phyloP scores from a whole-genome alignment of 1,284 basidiomycete genomes.

The Leccinum pachyderme region DNA sequence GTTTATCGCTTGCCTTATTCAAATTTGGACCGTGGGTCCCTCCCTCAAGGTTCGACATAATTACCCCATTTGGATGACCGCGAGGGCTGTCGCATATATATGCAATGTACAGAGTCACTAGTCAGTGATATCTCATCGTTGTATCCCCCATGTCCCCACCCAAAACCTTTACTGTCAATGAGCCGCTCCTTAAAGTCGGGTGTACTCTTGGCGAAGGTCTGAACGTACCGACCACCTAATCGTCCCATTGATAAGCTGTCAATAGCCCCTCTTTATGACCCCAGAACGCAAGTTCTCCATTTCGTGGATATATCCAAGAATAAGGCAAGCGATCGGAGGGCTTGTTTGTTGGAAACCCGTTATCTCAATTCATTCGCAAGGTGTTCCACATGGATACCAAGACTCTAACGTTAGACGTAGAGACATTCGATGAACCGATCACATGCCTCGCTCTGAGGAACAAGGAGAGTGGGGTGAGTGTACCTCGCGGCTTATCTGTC shows the following conservation, averaged over 20 bases:
- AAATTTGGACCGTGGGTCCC: conserved; percentile 1
- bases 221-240: conserved; percentile 7
- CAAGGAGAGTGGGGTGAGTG: conserved; percentile 15
- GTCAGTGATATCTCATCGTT: background rate
- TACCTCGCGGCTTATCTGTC: background rate
- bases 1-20: background rate
- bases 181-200: conserved; percentile 53
- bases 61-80: conserved; percentile 10
- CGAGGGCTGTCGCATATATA: conserved; percentile 7
- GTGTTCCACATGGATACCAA: conserved; percentile 24
- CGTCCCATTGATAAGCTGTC: conserved; percentile 9
- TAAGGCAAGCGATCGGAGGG: conserved; percentile 38
- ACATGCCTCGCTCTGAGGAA: conserved; percentile 24
- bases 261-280: conserved; percentile 62
- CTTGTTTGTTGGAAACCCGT: conserved; percentile 36
- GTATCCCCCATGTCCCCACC: conserved; percentile 11
- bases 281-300: conserved; percentile 50
- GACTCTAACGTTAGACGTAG: conserved; percentile 12
- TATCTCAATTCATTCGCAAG: conserved; percentile 10
- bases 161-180: conserved; percentile 31
- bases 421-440: conserved; percentile 25
- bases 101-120: background rate
- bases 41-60: conserved; percentile 5
- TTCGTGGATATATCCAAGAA: conserved; percentile 66
- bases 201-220: conserved; percentile 66